A percentile compares a stretch with the other conserved stretches of the same genome.
Evolutionary conservation across 106 monocot species (phyloP).

Genomic region (Xerophyta viscosa): DNA sequence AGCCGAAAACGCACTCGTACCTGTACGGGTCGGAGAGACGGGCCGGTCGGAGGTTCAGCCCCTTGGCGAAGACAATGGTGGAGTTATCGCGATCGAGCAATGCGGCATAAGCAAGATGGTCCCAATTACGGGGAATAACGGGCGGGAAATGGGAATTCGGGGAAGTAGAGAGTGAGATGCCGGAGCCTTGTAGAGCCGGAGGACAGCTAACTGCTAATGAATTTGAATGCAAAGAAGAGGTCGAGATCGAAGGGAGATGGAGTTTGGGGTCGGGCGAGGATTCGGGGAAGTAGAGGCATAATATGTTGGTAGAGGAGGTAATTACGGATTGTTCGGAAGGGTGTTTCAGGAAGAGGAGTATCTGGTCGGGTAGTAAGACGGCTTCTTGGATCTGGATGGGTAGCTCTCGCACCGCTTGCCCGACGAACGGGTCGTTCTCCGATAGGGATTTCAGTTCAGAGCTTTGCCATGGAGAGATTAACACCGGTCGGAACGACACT

Average conservation of each 20-base stretch:
- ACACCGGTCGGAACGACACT: conserved; percentile 15
- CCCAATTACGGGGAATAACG: conserved; percentile 32
- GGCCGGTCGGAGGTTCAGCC: conserved; percentile 70
- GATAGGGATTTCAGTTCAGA: conserved; percentile 6
- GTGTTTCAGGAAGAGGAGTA: conserved; percentile 14
- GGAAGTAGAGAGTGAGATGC: conserved; percentile 25
- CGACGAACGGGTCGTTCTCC: conserved; percentile 1
- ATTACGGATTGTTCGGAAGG: conserved; percentile 5
- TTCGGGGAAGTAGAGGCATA: conserved; percentile 47
- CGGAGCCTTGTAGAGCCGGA: conserved; percentile 24
- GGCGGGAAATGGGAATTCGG: conserved; percentile 10
- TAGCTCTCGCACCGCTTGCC: background rate
- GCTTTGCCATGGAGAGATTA: conserved; percentile 6
- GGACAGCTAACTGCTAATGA: conserved; percentile 37
- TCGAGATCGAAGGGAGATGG: conserved; percentile 30
- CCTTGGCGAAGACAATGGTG: conserved; percentile 88
- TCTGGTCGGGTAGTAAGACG: conserved; percentile 12
- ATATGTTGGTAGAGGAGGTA: conserved; percentile 11
- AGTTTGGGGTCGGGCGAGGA: conserved; percentile 21
- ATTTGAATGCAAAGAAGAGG: background rate
- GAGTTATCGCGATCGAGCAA: conserved; percentile 69
- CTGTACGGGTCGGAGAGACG: conserved; percentile 55
- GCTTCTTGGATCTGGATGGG: conserved; percentile 6
- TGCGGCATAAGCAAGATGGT: conserved; percentile 65
- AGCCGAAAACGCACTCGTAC: conserved; percentile 73